phyloP scores from a whole-genome alignment of 192 early-diverging fungal species.

The Lunasporangiospora selenospora region DNA sequence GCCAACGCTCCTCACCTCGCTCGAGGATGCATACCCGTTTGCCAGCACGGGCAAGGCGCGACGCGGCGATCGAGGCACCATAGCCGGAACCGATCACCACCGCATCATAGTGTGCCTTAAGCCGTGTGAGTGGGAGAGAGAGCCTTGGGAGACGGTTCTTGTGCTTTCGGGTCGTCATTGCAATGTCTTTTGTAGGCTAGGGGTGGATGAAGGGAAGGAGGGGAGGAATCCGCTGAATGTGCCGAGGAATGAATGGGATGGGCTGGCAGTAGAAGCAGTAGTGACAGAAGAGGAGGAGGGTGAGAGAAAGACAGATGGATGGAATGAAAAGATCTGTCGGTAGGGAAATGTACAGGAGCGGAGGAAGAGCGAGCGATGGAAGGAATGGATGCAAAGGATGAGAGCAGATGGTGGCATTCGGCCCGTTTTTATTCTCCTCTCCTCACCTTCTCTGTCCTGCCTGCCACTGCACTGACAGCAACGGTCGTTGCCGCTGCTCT shows the following conservation, averaged over 20 bases:
- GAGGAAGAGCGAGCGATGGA: no score
- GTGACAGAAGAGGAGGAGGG: not conserved
- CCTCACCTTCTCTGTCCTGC: no score
- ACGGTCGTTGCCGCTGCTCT: no score
- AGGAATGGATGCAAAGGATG: no score
- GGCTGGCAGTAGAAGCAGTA: no score
- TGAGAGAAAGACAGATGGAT: not conserved
- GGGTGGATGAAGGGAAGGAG: not conserved
- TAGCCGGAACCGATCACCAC: constrained; percentile 56
- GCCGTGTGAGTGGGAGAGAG: constrained; percentile 22
- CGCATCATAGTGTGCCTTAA: constrained; percentile 50
- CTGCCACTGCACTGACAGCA: no score
- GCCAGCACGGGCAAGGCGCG: constrained; percentile 50
- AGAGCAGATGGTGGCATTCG: no score
- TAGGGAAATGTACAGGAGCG: no score
- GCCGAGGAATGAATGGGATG: no score
- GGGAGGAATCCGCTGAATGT: no score
- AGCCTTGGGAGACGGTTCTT: constrained; percentile 24
- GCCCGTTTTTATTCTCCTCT: no score
- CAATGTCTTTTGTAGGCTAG: not conserved
- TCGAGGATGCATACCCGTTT: constrained; percentile 52
- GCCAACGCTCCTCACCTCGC: constrained; percentile 54
- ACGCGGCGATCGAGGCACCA: constrained; percentile 53
- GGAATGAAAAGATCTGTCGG: not conserved
- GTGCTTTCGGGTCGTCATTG: constrained; percentile 22